Evolutionary conservation across 176 grass and related monocot genomes (phyloP), one percentile per base, ranked within the genome.

Genomic region (Oryza longistaminata): DNA sequence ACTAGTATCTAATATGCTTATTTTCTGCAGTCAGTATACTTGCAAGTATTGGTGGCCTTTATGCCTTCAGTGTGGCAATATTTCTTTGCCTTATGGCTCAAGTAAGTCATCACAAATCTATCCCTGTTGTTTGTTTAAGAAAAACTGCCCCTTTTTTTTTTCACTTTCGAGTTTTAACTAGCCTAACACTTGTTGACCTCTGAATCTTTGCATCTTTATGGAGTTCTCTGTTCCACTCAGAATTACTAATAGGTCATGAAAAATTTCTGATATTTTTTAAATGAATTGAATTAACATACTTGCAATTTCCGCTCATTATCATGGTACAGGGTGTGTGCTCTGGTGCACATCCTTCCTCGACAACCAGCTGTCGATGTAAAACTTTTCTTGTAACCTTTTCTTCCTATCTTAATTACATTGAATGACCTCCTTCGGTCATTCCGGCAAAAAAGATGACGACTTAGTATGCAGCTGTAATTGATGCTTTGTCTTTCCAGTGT

Each of bases 31-130:
- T 98, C 74, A 90, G 91, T 75, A 83, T 98, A 79, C 81, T 98
- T 78, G 96, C 96, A 0, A 93, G 90, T 77, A 88, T 95, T 83
- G 96, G 96, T 82, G 96, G 96, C 58, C 85, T 98, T 83, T 98
- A 93, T 89, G 89, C 88, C 65, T 85, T 98, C 81, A 92, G 89
- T 66, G 61, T 98, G 71, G 91, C 74, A 66, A 83, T 98, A 83
- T 98, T 92, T 84, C 83, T 98, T 40, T 98, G 85, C 60, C 68
- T 95, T 46, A 88, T 98, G 92, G 19, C 83, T 85, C 96, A 93
- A 91, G 96, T 98, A 95, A 93, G 90, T 95, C 35, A 33, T 42
- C 1, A 16, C 10, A n/a, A 37, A 67, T 26, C 17, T 77, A 6
- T 76, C 64, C 26, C 48, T 10, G 0, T 66, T 68, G 40, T 70